Evolutionary conservation across 371 early-diverging fungal species (phyloP).

Genomic region (Mortierella sp.): DNA sequence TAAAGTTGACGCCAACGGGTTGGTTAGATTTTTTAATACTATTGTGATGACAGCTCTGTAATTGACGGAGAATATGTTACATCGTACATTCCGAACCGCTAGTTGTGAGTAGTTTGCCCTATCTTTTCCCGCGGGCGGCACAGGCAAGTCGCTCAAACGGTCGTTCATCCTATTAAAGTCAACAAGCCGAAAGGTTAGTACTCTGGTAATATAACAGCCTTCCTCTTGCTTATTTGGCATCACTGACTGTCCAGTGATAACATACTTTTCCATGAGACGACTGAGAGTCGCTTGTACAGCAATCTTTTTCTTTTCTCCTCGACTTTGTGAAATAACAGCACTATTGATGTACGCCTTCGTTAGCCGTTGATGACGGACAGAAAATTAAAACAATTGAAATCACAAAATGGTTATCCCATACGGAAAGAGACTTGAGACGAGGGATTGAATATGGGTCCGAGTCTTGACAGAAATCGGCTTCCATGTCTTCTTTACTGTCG

Average conservation of each 20-base stretch:
- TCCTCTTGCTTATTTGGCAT: background rate
- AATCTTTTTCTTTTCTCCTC: conserved; percentile 50
- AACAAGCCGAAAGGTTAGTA: background rate
- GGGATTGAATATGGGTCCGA: conserved; percentile 38
- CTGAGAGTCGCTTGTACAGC: conserved; percentile 33
- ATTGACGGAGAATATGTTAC: no score
- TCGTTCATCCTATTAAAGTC: conserved; percentile 35
- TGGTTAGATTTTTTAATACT: background rate
- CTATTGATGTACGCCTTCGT: conserved; percentile 2
- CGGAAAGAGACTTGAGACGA: conserved; percentile 40
- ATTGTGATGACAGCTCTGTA: no score
- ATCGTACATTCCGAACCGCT: conserved; percentile 30
- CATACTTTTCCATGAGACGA: conserved; percentile 45
- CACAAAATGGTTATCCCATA: background rate
- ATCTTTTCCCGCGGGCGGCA: conserved; percentile 24
- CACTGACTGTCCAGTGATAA: background rate
- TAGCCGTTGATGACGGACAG: background rate
- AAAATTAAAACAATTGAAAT: background rate
- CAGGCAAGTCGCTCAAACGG: conserved; percentile 41
- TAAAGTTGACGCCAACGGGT: conserved; percentile 1
- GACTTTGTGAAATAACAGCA: conserved; percentile 29
- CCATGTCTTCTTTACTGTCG: conserved; percentile 33
- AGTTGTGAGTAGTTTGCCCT: conserved; percentile 31
- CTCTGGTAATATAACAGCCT: background rate
- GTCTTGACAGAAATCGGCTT: conserved; percentile 36